phyloP scores from a whole-genome alignment of 257 asterid genomes.

The Capsicum pubescens region DNA sequence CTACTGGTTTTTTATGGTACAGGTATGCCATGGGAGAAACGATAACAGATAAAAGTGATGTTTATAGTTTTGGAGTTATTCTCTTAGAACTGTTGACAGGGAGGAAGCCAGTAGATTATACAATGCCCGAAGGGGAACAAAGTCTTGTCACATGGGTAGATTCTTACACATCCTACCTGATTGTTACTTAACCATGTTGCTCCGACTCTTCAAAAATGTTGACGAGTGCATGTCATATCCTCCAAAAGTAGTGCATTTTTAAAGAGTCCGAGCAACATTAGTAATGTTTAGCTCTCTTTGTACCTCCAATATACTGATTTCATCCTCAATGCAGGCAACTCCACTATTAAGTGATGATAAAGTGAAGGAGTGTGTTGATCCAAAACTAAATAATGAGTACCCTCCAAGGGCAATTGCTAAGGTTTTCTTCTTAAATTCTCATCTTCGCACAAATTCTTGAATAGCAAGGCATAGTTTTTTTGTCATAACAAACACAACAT shows the following conservation, averaged over 20 bases:
- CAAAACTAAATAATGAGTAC: constrained; percentile 67
- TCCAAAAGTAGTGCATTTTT: background rate
- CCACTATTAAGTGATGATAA: constrained; percentile 88
- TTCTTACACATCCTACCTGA: background rate
- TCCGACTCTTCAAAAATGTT: background rate
- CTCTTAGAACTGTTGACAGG: constrained; percentile 74
- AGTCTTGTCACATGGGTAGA: constrained; percentile 79
- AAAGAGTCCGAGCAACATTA: background rate
- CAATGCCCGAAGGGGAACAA: constrained; percentile 89
- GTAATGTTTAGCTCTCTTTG: background rate
- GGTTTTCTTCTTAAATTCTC: constrained; percentile 43
- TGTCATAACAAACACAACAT: no score
- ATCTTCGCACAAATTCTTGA: background rate
- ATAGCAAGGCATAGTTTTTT: background rate
- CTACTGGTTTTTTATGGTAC: background rate
- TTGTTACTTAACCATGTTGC: background rate
- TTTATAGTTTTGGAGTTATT: constrained; percentile 81
- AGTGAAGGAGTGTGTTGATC: constrained; percentile 82
- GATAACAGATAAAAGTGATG: constrained; percentile 74
- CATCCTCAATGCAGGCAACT: constrained; percentile 58
- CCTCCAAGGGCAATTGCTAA: constrained; percentile 82
- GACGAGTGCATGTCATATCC: background rate
- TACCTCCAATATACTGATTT: background rate
- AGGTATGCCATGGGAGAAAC: constrained; percentile 85
- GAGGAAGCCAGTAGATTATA: constrained; percentile 85